Evolutionary conservation across 2,329 filamentous ascomycete species (phyloP).

Genomic region (Cladorrhinum sp.): DNA sequence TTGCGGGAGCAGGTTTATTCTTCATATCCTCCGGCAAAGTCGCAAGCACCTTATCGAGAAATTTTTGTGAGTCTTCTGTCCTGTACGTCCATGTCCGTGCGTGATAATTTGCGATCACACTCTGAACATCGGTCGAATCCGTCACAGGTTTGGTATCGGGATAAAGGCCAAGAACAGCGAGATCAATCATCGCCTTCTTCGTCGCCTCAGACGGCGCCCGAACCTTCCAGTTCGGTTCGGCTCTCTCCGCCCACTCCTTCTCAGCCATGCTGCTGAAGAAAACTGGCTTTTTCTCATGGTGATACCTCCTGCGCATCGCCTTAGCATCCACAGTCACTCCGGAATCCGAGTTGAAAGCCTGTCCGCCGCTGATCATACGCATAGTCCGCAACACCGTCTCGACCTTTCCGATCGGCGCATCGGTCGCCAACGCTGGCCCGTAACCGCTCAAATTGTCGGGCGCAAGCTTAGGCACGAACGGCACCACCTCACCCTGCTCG

Average conservation of each 20-base stretch:
- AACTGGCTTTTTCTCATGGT: slow-evolving; percentile 32
- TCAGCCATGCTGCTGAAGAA: slow-evolving; percentile 38
- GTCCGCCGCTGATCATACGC: slow-evolving; percentile 39
- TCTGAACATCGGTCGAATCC: slow-evolving; percentile 30
- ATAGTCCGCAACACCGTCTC: slow-evolving; percentile 38
- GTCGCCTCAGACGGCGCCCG: slow-evolving; percentile 26
- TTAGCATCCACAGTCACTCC: slow-evolving; percentile 28
- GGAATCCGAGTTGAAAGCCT: slow-evolving; percentile 31
- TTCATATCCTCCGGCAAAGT: slow-evolving; percentile 28
- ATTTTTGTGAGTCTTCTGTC: slow-evolving; percentile 25
- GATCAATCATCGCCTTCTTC: slow-evolving; percentile 36
- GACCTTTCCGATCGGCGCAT: slow-evolving; percentile 31
- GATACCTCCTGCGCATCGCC: slow-evolving; percentile 21
- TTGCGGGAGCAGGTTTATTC: slow-evolving; percentile 12
- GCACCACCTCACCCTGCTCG: slow-evolving; percentile 31
- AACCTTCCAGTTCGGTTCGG: slow-evolving; percentile 21
- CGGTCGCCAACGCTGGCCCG: slow-evolving; percentile 38
- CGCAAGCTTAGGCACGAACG: slow-evolving; percentile 36
- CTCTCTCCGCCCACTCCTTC: slow-evolving; percentile 30
- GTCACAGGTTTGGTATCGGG: slow-evolving; percentile 30
- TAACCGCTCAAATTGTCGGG: slow-evolving; percentile 36
- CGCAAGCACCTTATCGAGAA: slow-evolving; percentile 32
- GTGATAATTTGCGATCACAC: slow-evolving; percentile 37
- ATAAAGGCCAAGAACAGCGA: slow-evolving; percentile 39
- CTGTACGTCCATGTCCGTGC: slow-evolving; percentile 34